Conservation (phyloP, 1,284 basidiomycete species). For the Ceratobasidium theobromae region DNA sequence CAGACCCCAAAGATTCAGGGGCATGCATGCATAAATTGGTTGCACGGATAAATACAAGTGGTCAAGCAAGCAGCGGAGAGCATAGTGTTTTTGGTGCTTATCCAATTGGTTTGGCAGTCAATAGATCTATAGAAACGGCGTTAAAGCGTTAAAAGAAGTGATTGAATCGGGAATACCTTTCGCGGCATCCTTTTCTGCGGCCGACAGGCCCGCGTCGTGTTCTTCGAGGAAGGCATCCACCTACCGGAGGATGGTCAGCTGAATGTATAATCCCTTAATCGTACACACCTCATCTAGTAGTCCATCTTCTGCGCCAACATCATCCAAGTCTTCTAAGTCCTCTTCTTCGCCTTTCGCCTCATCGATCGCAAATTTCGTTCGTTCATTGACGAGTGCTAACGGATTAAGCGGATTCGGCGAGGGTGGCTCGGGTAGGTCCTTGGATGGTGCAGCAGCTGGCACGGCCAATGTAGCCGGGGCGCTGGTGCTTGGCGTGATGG, state of each 20-base stretch:
- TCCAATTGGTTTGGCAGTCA: slow-evolving; percentile 24
- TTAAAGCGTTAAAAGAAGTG: not conserved
- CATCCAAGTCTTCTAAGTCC: slow-evolving; percentile 53
- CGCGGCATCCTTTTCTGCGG: slow-evolving; percentile 81
- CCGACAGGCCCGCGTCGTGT: slow-evolving; percentile 82
- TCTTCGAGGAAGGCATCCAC: slow-evolving; percentile 92
- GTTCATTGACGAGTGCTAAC: slow-evolving; percentile 81
- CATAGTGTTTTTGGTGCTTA: slow-evolving; percentile 1
- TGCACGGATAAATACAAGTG: slow-evolving; percentile 24
- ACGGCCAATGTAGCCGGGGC: slow-evolving; percentile 33
- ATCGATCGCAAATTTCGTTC: slow-evolving; percentile 92
- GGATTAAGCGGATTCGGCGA: slow-evolving; percentile 73
- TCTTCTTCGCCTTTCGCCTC: slow-evolving; percentile 74
- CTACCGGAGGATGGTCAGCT: slow-evolving; percentile 42
- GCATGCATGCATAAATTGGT: not conserved
- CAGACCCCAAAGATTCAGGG: not conserved
- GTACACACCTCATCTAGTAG: slow-evolving; percentile 80
- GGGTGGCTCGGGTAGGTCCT: slow-evolving; percentile 47
- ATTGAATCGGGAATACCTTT: slow-evolving; percentile 45
- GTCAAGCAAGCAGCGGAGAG: not conserved
- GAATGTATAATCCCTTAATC: slow-evolving; percentile 3
- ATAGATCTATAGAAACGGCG: not conserved
- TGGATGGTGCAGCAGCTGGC: slow-evolving; percentile 44
- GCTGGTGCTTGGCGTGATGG: slow-evolving; percentile 39
- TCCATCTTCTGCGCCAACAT: slow-evolving; percentile 60